Evolutionary conservation across 345 rosid genomes (phyloP).

Genomic region (Durio zibethinus): DNA sequence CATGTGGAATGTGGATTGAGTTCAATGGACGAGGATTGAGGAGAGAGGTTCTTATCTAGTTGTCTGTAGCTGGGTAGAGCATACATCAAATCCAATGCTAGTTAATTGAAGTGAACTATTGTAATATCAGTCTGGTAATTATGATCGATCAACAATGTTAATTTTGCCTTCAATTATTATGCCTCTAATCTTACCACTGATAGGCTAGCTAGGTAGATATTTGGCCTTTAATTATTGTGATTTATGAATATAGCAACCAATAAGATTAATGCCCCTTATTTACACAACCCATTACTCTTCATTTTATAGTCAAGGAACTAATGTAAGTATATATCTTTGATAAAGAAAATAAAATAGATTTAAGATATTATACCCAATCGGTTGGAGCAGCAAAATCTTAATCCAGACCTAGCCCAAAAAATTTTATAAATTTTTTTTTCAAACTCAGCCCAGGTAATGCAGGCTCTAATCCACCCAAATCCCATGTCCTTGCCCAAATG

Average conservation of each 20-base stretch:
- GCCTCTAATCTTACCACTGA: slow-evolving; percentile 1
- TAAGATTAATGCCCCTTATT: not conserved
- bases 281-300: not conserved
- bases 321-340: too few relatives aligned
- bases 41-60: not conserved
- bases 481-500: not conserved
- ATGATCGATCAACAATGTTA: not conserved
- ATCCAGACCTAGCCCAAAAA: not conserved
- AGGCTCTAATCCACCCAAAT: not conserved
- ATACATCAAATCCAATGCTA: not conserved
- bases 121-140: not conserved
- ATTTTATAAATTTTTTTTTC: not conserved
- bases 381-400: too few relatives aligned
- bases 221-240: not conserved
- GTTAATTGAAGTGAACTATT: not conserved
- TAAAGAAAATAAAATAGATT: too few relatives aligned
- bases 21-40: not conserved
- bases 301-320: too few relatives aligned
- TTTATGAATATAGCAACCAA: not conserved
- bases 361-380: too few relatives aligned
- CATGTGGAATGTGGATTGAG: not conserved
- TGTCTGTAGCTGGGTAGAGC: not conserved
- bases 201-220: not conserved
- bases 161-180: not conserved
- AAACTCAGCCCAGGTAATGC: not conserved